Evolutionary conservation across 208 protist genomes (phyloP).

Genomic region (Phytomonas sp.): DNA sequence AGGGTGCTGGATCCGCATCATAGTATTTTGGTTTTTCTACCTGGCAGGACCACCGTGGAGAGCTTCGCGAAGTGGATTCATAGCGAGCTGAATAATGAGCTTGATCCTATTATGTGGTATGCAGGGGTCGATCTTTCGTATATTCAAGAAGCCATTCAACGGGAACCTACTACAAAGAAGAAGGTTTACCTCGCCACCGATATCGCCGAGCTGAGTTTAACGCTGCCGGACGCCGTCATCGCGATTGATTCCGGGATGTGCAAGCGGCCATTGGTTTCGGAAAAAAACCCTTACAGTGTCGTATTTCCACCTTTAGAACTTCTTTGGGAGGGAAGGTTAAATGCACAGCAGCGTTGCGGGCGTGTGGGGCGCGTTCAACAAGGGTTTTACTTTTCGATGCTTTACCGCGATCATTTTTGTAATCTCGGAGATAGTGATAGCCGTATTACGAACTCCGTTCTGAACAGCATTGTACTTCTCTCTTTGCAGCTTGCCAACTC

Average conservation of each 20-base stretch:
- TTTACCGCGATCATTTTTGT: conserved; percentile 30
- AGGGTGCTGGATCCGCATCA: conserved; percentile 43
- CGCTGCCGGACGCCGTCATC: conserved; percentile 92
- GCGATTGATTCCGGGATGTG: conserved; percentile 93
- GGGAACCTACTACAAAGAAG: conserved; percentile 56
- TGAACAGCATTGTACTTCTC: conserved; percentile 75
- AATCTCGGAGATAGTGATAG: conserved; percentile 25
- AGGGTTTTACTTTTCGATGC: conserved; percentile 83
- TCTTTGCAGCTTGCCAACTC: conserved; percentile 53
- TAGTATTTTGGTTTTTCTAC: conserved; percentile 92
- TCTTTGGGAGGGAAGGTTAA: conserved; percentile 67
- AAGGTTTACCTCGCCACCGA: conserved; percentile 95
- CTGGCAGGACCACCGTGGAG: conserved; percentile 72
- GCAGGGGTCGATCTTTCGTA: conserved; percentile 71
- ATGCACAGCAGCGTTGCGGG: conserved; percentile 62
- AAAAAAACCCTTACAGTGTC: conserved; percentile 43
- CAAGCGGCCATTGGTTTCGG: conserved; percentile 70
- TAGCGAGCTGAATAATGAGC: conserved; percentile 36
- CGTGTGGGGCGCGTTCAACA: conserved; percentile 83
- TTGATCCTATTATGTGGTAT: conserved; percentile 80
- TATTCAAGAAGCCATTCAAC: conserved; percentile 86
- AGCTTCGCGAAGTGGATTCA: conserved; percentile 36
- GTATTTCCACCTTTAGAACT: conserved; percentile 77
- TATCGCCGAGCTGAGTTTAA: conserved; percentile 95
- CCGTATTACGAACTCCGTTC: conserved; percentile 50